phyloP scores from a whole-genome alignment of 805 yeast species.

The Ascoidea tarda region DNA sequence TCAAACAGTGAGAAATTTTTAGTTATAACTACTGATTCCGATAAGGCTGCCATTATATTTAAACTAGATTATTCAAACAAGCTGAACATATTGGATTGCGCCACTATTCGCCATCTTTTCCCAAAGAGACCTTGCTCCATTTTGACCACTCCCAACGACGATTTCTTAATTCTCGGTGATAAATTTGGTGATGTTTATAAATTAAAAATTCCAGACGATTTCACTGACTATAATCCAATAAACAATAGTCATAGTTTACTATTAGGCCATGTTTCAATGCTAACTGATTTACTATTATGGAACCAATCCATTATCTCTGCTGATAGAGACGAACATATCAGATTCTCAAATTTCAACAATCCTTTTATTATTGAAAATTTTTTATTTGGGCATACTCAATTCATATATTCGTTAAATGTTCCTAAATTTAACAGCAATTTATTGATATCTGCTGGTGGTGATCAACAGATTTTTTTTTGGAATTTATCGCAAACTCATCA shows the following conservation, averaged over 20 bases:
- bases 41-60: constrained; percentile 65
- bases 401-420: constrained; percentile 51
- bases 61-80: constrained; percentile 14
- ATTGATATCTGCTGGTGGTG: constrained; percentile 87
- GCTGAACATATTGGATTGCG: constrained; percentile 4
- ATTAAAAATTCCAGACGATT: constrained; percentile 16
- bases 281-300: constrained; percentile 54
- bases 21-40: constrained; percentile 67
- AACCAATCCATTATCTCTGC: constrained; percentile 48
- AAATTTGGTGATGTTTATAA: constrained; percentile 92
- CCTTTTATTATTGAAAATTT: constrained; percentile 67
- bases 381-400: constrained; percentile 79
- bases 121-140: constrained; percentile 91
- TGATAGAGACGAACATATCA: constrained; percentile 94
- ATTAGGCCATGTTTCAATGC: constrained; percentile 94
- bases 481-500: constrained; percentile 42
- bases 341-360: constrained; percentile 69
- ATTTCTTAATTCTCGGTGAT: constrained; percentile 60
- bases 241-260: constrained; percentile 44
- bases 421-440: constrained; percentile 35
- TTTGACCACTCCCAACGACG: constrained; percentile 37
- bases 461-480: constrained; percentile 61
- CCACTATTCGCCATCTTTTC: constrained; percentile 43
- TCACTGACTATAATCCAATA: constrained; percentile 16
- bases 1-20: constrained; percentile 38